Percentiles rank a stretch among this genome's conserved stretches.
These are phyloP conservation scores for Herpetospermum pedunculosum DNA, from an alignment of 306 rosid species.

Conservation along the genomic window DNA sequence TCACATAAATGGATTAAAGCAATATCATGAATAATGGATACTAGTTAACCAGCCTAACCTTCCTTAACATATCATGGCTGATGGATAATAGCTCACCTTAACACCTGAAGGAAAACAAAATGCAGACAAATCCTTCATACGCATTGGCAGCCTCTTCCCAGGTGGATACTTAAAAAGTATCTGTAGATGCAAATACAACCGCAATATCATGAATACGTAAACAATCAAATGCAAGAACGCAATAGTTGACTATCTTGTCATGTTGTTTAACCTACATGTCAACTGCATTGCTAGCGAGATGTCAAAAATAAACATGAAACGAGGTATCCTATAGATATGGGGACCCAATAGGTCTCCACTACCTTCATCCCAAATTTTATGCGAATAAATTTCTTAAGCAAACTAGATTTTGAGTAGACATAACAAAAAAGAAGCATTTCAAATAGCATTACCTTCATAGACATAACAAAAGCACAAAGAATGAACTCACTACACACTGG, in stretches of 20 bases:
- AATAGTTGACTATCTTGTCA: background rate
- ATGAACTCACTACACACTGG: background rate
- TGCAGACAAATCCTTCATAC: slow-evolving; percentile 61
- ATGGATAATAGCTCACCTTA: slow-evolving; percentile 48
- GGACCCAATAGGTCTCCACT: background rate
- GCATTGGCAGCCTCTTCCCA: slow-evolving; percentile 49
- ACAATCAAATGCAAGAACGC: background rate
- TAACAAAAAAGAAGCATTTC: background rate
- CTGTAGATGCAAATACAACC: slow-evolving; percentile 25
- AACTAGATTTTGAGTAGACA: background rate
- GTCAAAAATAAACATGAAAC: background rate
- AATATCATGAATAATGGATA: slow-evolving; percentile 13
- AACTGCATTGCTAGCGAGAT: slow-evolving; percentile 1
- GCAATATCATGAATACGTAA: background rate
- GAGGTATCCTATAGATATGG: background rate
- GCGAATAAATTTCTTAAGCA: background rate
- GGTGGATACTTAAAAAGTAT: slow-evolving; percentile 87
- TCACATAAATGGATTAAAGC: background rate
- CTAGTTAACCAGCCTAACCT: slow-evolving; percentile 30
- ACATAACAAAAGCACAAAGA: background rate
- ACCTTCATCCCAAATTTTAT: background rate
- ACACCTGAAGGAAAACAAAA: slow-evolving; percentile 88
- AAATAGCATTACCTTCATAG: background rate
- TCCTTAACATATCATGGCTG: slow-evolving; percentile 11
- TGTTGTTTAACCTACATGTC: background rate